Percentiles rank a stretch among this genome's conserved stretches.
phyloP scores from a whole-genome alignment of 1,139 yeast genomes.

The Debaryomyces nepalensis region DNA sequence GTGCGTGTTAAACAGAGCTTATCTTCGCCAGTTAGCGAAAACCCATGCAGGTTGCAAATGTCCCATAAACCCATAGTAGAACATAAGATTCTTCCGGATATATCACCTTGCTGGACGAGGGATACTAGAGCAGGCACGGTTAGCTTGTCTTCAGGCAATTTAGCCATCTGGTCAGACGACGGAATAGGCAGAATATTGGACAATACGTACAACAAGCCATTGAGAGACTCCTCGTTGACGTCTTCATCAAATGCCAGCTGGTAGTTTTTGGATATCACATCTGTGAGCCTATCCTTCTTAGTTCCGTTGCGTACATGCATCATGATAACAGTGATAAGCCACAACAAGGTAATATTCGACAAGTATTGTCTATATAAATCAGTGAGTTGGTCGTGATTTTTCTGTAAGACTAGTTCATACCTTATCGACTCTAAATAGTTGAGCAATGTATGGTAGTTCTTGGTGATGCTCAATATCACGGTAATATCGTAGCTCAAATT shows the following conservation, averaged over 20 bases:
- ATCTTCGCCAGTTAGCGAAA: constrained; percentile 18
- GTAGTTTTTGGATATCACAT: constrained; percentile 15
- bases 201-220: constrained; percentile 25
- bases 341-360: constrained; percentile 28
- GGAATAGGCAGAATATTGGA: constrained; percentile 11
- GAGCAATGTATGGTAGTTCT: constrained; percentile 34
- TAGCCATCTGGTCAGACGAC: constrained; percentile 4
- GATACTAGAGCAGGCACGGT: constrained; percentile 21
- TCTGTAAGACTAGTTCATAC: constrained; percentile 19
- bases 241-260: constrained; percentile 4
- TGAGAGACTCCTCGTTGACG: constrained; percentile 17
- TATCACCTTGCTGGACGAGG: constrained; percentile 24
- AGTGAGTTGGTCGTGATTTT: constrained; percentile 10
- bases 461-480: constrained; percentile 36
- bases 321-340: constrained; percentile 24
- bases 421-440: constrained; percentile 31
- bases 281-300: constrained; percentile 8
- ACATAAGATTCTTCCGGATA: constrained; percentile 36
- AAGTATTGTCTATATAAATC: constrained; percentile 18
- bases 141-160: constrained; percentile 13
- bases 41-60: constrained; percentile 27
- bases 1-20: constrained; percentile 2
- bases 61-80: constrained; percentile 42
- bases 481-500: constrained; percentile 41
- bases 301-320: constrained; percentile 14